Percentiles rank a stretch among this genome's conserved stretches.
Conservation (phyloP, 2,329 filamentous ascomycete genomes). For the Botrytis cinerea region DNA sequence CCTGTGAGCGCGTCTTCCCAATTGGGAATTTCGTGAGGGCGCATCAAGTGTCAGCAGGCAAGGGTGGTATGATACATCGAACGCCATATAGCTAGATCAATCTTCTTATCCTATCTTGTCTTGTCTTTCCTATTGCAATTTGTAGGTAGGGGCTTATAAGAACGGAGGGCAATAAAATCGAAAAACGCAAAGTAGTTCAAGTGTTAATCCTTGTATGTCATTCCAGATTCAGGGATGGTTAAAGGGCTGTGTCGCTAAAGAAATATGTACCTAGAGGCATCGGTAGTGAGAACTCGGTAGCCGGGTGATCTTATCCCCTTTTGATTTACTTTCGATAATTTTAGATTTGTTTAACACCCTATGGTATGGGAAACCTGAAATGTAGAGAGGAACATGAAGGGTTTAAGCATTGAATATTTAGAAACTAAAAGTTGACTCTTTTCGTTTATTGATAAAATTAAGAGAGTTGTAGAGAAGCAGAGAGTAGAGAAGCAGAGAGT, state of each 20-base stretch:
- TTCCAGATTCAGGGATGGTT: not conserved
- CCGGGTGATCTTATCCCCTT: not conserved
- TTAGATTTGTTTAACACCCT: not conserved
- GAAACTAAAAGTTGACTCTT: not conserved
- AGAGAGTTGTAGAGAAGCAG: not conserved
- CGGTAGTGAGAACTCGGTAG: not conserved
- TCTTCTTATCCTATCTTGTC: not conserved
- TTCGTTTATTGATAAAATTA: fast-evolving
- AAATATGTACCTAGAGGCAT: not conserved
- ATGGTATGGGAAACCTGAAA: not conserved
- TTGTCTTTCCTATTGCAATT: not conserved
- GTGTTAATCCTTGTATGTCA: not conserved
- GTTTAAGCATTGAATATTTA: not conserved
- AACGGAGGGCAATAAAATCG: not conserved
- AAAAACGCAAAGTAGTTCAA: not conserved
- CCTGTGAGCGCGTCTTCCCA: not conserved
- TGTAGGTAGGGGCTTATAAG: not conserved
- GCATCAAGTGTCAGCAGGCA: constrained; percentile 22
- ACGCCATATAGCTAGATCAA: constrained; percentile 8
- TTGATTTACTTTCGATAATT: not conserved
- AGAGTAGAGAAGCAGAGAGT: not conserved
- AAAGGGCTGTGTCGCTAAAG: not conserved
- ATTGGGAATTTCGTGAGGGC: not conserved
- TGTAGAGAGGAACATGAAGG: not conserved
- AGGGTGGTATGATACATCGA: constrained; percentile 23